Conservation (phyloP, 2,329 filamentous ascomycete species). For the Pestalotiopsis sp. region DNA sequence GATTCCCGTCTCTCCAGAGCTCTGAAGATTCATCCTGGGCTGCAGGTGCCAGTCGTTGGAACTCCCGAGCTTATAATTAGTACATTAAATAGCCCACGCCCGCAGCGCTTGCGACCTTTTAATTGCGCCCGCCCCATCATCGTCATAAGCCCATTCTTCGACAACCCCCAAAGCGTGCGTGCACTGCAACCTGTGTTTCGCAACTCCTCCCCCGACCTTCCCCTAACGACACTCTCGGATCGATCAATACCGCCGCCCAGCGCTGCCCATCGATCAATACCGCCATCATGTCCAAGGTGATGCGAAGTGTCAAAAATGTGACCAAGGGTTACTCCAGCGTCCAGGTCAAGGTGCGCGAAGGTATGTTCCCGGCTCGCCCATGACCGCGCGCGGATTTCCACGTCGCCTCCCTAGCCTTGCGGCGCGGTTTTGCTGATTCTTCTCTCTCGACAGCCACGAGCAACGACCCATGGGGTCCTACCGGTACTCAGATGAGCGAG, state of each 20-base stretch:
- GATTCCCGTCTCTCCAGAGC: background rate
- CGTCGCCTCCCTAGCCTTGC: background rate
- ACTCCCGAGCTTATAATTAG: background rate
- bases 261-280: conserved; percentile 16
- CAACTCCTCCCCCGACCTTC: conserved; percentile 6
- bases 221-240: background rate
- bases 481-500: conserved; percentile 97
- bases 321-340: conserved; percentile 97
- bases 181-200: conserved; percentile 1
- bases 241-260: conserved; percentile 8
- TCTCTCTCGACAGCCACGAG: conserved; percentile 72
- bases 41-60: background rate
- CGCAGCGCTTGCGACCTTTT: conserved; percentile 22
- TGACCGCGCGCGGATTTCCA: conserved; percentile 18
- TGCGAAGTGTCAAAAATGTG: conserved; percentile 98
- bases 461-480: conserved; percentile 98
- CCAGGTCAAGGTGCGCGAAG: conserved; percentile 98
- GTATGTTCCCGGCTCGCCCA: conserved; percentile 48
- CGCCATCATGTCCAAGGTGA: conserved; percentile 87
- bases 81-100: background rate
- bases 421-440: background rate
- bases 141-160: conserved; percentile 13
- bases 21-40: background rate
- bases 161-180: conserved; percentile 5
- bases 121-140: conserved; percentile 24